Base-by-base conservation (phyloP, 352 stramenopile species). In the Bremia lactucae region DNA sequence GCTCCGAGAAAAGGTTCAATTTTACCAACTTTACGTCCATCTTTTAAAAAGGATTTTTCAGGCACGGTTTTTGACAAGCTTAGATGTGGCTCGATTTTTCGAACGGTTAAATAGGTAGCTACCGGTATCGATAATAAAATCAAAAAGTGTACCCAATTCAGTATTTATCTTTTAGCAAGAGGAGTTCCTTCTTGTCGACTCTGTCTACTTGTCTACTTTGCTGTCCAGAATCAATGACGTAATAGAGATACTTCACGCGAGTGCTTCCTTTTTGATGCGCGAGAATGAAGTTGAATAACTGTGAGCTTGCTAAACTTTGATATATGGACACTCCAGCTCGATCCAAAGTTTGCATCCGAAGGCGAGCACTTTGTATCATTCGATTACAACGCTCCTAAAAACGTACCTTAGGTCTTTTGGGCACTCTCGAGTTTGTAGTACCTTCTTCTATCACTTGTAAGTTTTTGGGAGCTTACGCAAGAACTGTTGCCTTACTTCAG, bases 391-490 rank as follows among this genome's bases (percentile, higher is more conserved):
- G 34, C 82, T 24, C 85, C 87, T 14, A 50, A 70, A 18, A 52
- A 67, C 0, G 63, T 97, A 15, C 57, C 81, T 6, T 38, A 7
- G 55, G 70, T 2, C 45, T 91, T 2, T 48, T 59, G 21, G 45
- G 66, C n/a, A 72, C 54, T 6, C 94, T 97, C 59, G 84, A 97
- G 50, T 80, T 95, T 51, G 59, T 97, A 20, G 70, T 97, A 9
- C 92, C 92, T 46, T 90, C 90, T 39, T 97, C 97, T 54, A 97
- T 97, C 54, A 96, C 90, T 26, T 69, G 75, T 19, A 72, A 96
- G 21, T 90, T 97, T 16, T 96, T 89, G 85, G 62, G 89, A 44
- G 69, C 78, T 26, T 97, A 97, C 59, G 56, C 75, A n/a, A 59
- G 59, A 44, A 65, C 85, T 6, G 47, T 74, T 19, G 69, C 62